phyloP scores from a whole-genome alignment of 768 basidiomycete genomes.

The Chalciporus pseudorubinellus region DNA sequence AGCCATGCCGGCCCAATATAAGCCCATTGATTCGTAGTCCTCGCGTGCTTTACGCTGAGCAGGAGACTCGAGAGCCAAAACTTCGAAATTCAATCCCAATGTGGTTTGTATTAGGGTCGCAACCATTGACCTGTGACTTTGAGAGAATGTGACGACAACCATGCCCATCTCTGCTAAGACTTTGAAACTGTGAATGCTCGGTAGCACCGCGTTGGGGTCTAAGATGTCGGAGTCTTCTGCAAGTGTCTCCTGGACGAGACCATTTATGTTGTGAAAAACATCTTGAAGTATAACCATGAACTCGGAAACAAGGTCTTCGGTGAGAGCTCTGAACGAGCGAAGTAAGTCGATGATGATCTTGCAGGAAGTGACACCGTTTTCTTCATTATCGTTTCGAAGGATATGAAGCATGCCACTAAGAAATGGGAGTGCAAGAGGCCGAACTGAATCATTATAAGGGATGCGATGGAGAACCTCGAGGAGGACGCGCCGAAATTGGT shows the following conservation, averaged over 20 bases:
- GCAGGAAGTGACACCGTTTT: slow-evolving; percentile 86
- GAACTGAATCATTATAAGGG: slow-evolving; percentile 75
- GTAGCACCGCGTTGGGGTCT: slow-evolving; percentile 59
- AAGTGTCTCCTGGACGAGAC: slow-evolving; percentile 72
- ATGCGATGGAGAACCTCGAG: slow-evolving; percentile 89
- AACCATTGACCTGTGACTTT: slow-evolving; percentile 69
- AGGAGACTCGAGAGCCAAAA: slow-evolving; percentile 74
- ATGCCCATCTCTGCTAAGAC: slow-evolving; percentile 92
- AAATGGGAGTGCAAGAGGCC: slow-evolving; percentile 62
- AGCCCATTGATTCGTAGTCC: slow-evolving; percentile 78
- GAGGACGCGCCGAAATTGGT: slow-evolving; percentile 81
- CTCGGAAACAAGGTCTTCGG: slow-evolving; percentile 71
- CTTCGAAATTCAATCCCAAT: slow-evolving; percentile 75
- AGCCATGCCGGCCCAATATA: slow-evolving; percentile 81
- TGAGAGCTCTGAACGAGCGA: slow-evolving; percentile 68
- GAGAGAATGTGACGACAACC: slow-evolving; percentile 87
- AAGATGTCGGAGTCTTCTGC: slow-evolving; percentile 57
- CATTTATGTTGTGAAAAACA: slow-evolving; percentile 69
- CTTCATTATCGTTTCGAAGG: slow-evolving; percentile 90
- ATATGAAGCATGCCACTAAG: slow-evolving; percentile 81
- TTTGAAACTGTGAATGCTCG: slow-evolving; percentile 85
- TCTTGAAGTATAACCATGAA: slow-evolving; percentile 82
- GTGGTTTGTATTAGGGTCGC: slow-evolving; percentile 65
- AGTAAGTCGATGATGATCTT: slow-evolving; percentile 90
- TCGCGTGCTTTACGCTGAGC: slow-evolving; percentile 77